Base-by-base conservation (phyloP, 306 rosid genomes). In the Morella rubra region DNA sequence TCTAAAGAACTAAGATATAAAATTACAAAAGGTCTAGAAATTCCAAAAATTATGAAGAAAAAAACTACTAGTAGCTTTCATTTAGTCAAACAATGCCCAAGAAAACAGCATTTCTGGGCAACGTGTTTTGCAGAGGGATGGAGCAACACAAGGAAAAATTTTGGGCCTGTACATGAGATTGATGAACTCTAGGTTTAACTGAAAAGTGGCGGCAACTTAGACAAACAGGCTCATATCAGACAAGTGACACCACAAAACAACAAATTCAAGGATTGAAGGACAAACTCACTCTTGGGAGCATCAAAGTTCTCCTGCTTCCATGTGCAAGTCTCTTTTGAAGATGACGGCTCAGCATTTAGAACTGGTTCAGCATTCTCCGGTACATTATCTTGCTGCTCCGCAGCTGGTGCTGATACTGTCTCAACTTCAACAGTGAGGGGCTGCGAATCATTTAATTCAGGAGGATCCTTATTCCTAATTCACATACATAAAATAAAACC, bases 231-330 rank as follows among this genome's bases (percentile, higher is more conserved):
- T 64, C 40, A 59, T 73, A 71, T 45, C 70, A 32, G 67, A 65
- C 22, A 84, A 69, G 69, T 13, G 55, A 59, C 72, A n/a, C 44
- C 44, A 44, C 66, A 50, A 69, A 61, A 45, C 24, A 64, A 73
- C 71, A 32, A 32, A 58, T 14, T 49, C 77, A 77, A 61, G 53
- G 20, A 80, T 4, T 54, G n/a, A 42, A 76, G 53, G 61, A 59
- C 64, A 83, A 84, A 90, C 97, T 81, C 89, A 95, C 99, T 69
- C 75, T 86, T 82, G 45, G 98, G 98, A 67, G 96, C 98, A 82
- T 88, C 96, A 75, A 59, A 65, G 73, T 87, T 77, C 82, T 92
- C 96, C 76, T 80, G 90, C 72, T 84, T 89, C 99, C 93, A 89
- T 51, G 69, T 81, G 75, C 66, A 88, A 53, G 88, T 45, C 68